Conservation (phyloP, 148 eudicot genomes). For the Fallopia convolvulus region DNA sequence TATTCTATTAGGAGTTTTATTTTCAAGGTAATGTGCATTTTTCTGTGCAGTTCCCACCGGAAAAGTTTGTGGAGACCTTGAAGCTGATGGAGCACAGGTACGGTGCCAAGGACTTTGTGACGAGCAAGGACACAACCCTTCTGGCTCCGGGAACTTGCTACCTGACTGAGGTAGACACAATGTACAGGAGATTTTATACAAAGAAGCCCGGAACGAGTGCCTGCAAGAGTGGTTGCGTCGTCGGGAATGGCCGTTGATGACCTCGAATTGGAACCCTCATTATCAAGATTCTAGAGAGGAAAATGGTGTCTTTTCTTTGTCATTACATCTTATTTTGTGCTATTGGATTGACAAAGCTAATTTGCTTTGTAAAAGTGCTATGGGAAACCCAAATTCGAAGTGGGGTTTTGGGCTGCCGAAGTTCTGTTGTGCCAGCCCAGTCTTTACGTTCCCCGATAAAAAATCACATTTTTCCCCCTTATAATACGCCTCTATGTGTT, state of each 20-base stretch:
- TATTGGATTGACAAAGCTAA: not conserved
- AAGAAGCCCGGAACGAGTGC: slow-evolving; percentile 31
- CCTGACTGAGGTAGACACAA: slow-evolving; percentile 73
- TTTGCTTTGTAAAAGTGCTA: not conserved
- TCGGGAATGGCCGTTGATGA: not conserved
- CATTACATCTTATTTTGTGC: not conserved
- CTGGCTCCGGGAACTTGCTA: slow-evolving; percentile 67
- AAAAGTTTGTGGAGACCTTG: slow-evolving; percentile 73
- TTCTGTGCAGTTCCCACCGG: slow-evolving; percentile 56
- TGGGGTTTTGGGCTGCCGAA: no score
- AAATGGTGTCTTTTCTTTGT: not conserved
- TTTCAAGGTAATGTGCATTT: not conserved
- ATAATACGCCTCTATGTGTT: no score
- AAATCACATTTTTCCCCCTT: no score
- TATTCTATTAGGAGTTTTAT: not conserved
- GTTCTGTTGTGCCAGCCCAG: no score
- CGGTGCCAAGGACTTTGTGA: slow-evolving; percentile 75
- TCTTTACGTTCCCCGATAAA: no score
- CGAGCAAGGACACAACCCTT: slow-evolving; percentile 67
- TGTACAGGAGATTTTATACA: slow-evolving; percentile 60
- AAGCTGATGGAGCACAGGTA: slow-evolving; percentile 88
- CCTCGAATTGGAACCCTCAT: not conserved
- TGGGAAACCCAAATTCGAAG: not conserved
- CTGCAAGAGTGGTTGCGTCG: not conserved
- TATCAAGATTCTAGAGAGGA: not conserved